phyloP scores from a whole-genome alignment of 1,284 basidiomycete genomes.

The Ustilago cynodontis region DNA sequence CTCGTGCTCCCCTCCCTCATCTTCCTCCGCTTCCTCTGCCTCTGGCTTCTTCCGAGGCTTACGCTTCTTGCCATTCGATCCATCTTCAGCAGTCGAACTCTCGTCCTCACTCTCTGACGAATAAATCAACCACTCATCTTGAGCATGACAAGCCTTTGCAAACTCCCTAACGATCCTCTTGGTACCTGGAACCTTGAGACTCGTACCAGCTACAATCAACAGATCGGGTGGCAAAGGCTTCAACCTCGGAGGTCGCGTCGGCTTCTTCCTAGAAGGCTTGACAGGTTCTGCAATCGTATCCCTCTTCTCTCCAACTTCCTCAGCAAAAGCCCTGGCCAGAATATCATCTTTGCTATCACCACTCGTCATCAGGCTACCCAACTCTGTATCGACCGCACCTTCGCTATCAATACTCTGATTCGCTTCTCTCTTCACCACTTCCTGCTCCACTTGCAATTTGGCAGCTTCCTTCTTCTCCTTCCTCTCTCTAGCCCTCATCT shows the following conservation, averaged over 20 bases:
- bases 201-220: constrained; percentile 95
- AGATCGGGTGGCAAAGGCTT: constrained; percentile 79
- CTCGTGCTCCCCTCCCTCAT: constrained; percentile 36
- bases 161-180: constrained; percentile 94
- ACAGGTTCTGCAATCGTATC: constrained; percentile 31
- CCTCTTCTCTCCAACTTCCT: constrained; percentile 37
- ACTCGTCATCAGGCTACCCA: constrained; percentile 13
- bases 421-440: constrained; percentile 19
- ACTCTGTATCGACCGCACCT: constrained; percentile 28
- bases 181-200: constrained; percentile 91
- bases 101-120: constrained; percentile 56
- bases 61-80: constrained; percentile 32
- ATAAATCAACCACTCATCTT: constrained; percentile 54
- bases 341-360: constrained; percentile 47
- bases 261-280: constrained; percentile 33
- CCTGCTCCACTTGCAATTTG: constrained; percentile 15
- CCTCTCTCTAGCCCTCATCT: constrained; percentile 56
- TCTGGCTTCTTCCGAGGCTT: constrained; percentile 13
- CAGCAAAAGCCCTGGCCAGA: constrained; percentile 48
- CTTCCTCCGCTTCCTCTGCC: constrained; percentile 14
- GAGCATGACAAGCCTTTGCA: constrained; percentile 81
- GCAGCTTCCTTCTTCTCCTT: constrained; percentile 40
- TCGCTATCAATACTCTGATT: constrained; percentile 40
- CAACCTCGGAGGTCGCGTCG: constrained; percentile 45
- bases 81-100: constrained; percentile 47